Evolutionary conservation across 2,329 filamentous ascomycete genomes (phyloP), one percentile per base, ranked within the genome.

Genomic region (Zymoseptoria passerinii): DNA sequence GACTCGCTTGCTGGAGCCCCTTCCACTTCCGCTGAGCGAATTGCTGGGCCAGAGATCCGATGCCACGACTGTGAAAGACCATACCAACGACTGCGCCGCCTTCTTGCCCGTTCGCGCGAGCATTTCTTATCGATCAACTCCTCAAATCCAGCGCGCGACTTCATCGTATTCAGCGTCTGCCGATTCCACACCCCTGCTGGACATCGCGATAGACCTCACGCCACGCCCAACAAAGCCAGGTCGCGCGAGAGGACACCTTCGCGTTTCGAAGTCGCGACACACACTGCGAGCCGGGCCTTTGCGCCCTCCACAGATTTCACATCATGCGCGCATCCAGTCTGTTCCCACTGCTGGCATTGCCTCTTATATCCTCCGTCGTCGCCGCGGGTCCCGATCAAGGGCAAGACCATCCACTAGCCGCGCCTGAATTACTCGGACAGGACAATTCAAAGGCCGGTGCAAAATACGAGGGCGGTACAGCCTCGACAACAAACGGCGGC

Each of bases 321-420:
- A 63, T 57, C n/a, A 72, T 72, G 70, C 70, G 66, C 53, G 55
- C 67, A 55, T 63, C 65, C 23, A 63, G 61, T 18, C 58, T 71
- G 48, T 55, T 70, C 51, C 66, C 65, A 20, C 63, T 69, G 53
- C 62, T 72, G 49, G 65, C 68, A 23, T 60, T 70, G 13, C 65
- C 69, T 13, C 61, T 71, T 5, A 56, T 70, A 20, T 57, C 62
- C 19, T 61, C 65, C 9, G 58, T 62, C 23, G 55, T 63, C 29
- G 64, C 65, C 13, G 54, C 63, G 20, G 60, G 62, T 2, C 55
- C 57, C 28, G 48, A 53, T n/a, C 55, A 58, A 63, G 61, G 55
- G 18, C 55, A 58, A 63, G 61, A 63, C 50, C 57, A 57, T 10
- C 53, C 53, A 23, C 57, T 57, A n/a, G 54, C 58, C 10, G 35